phyloP scores from a whole-genome alignment of 2,329 filamentous ascomycete genomes.

The Rhinocladiella mackenziei region DNA sequence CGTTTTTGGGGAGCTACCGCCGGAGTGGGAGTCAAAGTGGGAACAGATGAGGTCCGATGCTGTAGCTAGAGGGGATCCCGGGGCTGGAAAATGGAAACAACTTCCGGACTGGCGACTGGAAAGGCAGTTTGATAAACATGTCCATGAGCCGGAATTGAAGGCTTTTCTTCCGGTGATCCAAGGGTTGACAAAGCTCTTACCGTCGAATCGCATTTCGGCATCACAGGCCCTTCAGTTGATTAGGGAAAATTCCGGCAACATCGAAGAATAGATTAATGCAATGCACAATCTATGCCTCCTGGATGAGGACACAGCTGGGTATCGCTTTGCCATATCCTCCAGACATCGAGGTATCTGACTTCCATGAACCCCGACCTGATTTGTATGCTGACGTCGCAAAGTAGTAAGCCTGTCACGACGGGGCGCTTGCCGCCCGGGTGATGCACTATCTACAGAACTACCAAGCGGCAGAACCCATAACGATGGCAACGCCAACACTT shows the following conservation, averaged over 20 bases:
- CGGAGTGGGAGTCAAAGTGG: slow-evolving; percentile 11
- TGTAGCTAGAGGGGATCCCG: too few relatives aligned
- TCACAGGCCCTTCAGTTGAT: slow-evolving; percentile 5
- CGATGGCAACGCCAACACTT: slow-evolving; percentile 40
- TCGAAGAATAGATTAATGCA: too few relatives aligned
- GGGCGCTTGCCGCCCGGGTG: slow-evolving; percentile 34
- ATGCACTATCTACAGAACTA: slow-evolving; percentile 36
- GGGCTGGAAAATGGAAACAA: slow-evolving; percentile 1
- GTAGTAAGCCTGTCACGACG: slow-evolving; percentile 39
- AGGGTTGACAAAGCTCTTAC: slow-evolving; percentile 1
- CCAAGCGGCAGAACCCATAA: slow-evolving; percentile 30
- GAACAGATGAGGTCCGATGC: slow-evolving; percentile 6
- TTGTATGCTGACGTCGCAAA: slow-evolving; percentile 33
- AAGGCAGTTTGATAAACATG: slow-evolving; percentile 3
- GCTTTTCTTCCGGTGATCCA: slow-evolving; percentile 3
- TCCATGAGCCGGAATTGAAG: neutral
- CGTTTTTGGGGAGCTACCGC: slow-evolving; percentile 9
- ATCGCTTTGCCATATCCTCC: too few relatives aligned
- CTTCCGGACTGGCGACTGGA: neutral
- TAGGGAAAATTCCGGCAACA: too few relatives aligned
- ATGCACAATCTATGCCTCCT: too few relatives aligned
- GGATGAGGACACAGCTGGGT: too few relatives aligned
- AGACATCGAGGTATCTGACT: too few relatives aligned
- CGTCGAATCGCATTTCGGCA: slow-evolving; percentile 6
- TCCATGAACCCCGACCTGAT: too few relatives aligned